Percentiles rank a stretch among this genome's conserved stretches.
Evolutionary conservation across 1,284 basidiomycete genomes (phyloP).

Genomic region (Thecaphora frezii): DNA sequence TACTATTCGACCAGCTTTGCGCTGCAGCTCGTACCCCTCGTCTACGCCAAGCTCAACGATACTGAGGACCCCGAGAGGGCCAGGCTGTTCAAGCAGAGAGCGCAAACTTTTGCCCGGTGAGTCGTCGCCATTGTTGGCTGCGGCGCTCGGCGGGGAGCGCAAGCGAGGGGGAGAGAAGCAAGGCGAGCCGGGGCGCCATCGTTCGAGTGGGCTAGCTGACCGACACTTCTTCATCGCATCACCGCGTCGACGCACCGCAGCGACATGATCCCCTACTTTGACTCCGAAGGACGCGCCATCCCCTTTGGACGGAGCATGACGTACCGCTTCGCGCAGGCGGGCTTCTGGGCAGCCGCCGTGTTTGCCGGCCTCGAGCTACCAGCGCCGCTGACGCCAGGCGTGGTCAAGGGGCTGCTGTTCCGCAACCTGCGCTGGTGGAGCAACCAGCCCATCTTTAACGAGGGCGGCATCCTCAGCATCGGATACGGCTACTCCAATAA

Average conservation of each 20-base stretch:
- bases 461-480: constrained; percentile 73
- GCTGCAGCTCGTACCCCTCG: neutral
- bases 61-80: neutral
- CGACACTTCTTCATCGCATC: no score
- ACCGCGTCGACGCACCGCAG: neutral
- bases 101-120: neutral
- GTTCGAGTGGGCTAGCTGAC: no score
- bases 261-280: neutral
- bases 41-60: neutral
- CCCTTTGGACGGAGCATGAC: constrained; percentile 76
- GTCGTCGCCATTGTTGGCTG: neutral
- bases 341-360: constrained; percentile 74
- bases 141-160: no score
- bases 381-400: constrained; percentile 70
- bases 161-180: no score
- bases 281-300: constrained; percentile 67
- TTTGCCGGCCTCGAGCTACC: constrained; percentile 72
- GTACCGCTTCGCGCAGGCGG: constrained; percentile 76
- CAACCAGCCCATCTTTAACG: constrained; percentile 64
- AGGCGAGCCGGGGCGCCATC: no score
- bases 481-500: constrained; percentile 71
- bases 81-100: neutral
- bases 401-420: constrained; percentile 72
- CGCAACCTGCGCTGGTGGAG: constrained; percentile 74
- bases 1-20: neutral